phyloP scores from a whole-genome alignment of 306 rosid genomes.

The Sphenostylis stenocarpa region DNA sequence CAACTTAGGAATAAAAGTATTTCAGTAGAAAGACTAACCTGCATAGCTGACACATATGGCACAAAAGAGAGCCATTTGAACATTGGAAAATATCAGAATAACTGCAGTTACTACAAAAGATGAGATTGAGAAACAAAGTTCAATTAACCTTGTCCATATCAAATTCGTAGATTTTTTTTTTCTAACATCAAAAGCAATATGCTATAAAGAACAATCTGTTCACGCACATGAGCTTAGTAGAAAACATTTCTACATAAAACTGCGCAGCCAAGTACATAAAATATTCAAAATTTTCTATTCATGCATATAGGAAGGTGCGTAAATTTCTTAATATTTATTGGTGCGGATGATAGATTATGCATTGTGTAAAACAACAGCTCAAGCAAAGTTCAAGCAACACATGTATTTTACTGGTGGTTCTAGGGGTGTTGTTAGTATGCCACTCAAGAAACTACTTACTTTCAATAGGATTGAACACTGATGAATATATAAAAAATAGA shows the following conservation, averaged over 20 bases:
- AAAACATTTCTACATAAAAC: neutral
- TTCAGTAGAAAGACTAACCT: constrained; percentile 40
- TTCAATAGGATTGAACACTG: too few relatives aligned
- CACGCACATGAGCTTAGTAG: constrained; percentile 1
- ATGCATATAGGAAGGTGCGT: neutral
- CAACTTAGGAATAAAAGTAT: neutral
- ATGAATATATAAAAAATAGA: too few relatives aligned
- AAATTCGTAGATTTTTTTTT: neutral
- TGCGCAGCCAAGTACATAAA: neutral
- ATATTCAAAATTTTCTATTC: neutral
- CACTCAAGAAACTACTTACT: too few relatives aligned
- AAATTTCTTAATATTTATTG: neutral
- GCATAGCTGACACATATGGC: constrained; percentile 72
- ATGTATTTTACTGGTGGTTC: too few relatives aligned
- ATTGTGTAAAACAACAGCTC: neutral
- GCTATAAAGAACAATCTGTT: neutral
- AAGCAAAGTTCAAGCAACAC: constrained; percentile 10
- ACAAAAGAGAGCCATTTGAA: constrained; percentile 86
- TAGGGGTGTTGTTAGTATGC: too few relatives aligned
- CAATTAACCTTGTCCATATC: constrained; percentile 11
- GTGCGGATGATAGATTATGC: neutral
- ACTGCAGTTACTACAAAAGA: constrained; percentile 69
- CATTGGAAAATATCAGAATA: constrained; percentile 64
- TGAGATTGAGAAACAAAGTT: constrained; percentile 35
- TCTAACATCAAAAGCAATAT: neutral